phyloP scores from a whole-genome alignment of 805 yeast genomes.

The Ogataea saltuana region DNA sequence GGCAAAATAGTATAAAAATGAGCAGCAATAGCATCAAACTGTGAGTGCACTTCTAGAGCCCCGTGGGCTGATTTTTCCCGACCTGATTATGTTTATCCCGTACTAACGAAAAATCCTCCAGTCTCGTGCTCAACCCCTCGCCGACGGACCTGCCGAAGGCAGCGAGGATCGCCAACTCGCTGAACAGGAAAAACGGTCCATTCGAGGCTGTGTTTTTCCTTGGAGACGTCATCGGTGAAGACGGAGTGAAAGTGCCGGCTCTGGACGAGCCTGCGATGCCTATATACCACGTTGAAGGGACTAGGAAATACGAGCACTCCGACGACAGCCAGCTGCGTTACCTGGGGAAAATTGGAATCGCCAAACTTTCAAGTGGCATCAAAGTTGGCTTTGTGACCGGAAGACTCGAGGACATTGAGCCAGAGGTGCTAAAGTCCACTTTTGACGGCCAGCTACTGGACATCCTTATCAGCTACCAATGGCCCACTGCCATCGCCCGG shows the following conservation, averaged over 20 bases:
- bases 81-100: not conserved
- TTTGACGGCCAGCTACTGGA: conserved; percentile 41
- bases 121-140: conserved; percentile 48
- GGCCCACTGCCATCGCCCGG: conserved; percentile 57
- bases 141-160: conserved; percentile 44
- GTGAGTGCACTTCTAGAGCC: not conserved
- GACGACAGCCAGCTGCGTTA: conserved; percentile 32
- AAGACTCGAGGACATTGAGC: conserved; percentile 30
- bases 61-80: not conserved
- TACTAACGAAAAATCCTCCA: conserved; percentile 6
- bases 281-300: conserved; percentile 32
- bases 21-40: conserved; percentile 7
- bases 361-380: conserved; percentile 45
- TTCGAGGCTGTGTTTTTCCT: conserved; percentile 56
- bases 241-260: conserved; percentile 6
- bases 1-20: no score
- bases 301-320: not conserved
- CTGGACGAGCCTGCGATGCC: conserved; percentile 24
- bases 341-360: conserved; percentile 39
- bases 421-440: conserved; percentile 15
- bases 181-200: conserved; percentile 64
- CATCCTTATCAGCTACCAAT: conserved; percentile 55
- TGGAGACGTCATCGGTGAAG: conserved; percentile 43
- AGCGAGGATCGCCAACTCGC: conserved; percentile 44
- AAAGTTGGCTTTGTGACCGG: conserved; percentile 49